phyloP scores from a whole-genome alignment of 83 land plant species.

The Thuja plicata region DNA sequence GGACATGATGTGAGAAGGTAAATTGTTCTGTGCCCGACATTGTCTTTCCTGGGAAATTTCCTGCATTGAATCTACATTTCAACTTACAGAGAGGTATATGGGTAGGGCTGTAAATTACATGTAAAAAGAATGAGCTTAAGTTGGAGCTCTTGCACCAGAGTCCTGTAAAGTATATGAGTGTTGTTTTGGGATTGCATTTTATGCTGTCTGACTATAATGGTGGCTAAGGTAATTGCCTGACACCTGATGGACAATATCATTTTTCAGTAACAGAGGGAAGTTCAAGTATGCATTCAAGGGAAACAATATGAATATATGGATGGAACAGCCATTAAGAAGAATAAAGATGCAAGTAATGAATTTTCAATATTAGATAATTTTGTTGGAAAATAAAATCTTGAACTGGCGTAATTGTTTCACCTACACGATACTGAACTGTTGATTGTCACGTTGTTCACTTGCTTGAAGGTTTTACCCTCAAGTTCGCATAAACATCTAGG shows the following conservation, averaged over 20 bases:
- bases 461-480: neutral
- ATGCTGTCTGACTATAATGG: neutral
- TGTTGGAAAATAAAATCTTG: neutral
- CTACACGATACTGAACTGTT: neutral
- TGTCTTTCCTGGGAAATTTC: neutral
- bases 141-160: neutral
- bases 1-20: neutral
- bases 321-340: neutral
- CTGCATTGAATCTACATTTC: neutral
- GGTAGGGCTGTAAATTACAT: neutral
- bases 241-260: neutral
- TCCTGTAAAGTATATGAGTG: neutral
- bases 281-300: conserved; percentile 11
- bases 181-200: neutral
- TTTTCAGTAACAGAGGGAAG: conserved; percentile 3
- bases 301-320: neutral
- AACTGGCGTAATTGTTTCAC: neutral
- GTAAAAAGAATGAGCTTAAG: neutral
- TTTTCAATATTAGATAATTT: neutral
- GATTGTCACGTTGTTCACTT: neutral
- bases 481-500: neutral
- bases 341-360: neutral
- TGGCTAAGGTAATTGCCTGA: conserved; percentile 11
- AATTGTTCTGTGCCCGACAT: neutral
- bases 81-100: neutral